Conservation (phyloP, 768 basidiomycete genomes). For the Boletellus sp. region DNA sequence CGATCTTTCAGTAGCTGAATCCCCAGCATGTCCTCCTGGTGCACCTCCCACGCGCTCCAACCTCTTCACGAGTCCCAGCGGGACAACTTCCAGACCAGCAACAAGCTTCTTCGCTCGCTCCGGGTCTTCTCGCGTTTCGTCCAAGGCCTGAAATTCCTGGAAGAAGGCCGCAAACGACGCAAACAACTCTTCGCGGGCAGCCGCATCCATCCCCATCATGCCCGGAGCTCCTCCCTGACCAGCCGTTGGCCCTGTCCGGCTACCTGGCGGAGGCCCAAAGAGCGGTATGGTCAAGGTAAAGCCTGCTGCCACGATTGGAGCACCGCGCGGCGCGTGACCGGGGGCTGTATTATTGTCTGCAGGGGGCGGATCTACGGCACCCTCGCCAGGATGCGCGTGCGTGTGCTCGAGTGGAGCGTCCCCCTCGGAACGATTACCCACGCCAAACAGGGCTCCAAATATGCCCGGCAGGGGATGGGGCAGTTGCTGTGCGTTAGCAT, state of each 20-base stretch:
- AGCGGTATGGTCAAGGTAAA: slow-evolving; percentile 37
- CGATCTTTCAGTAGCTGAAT: slow-evolving; percentile 32
- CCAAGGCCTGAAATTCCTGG: slow-evolving; percentile 26
- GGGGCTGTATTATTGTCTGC: slow-evolving; percentile 22
- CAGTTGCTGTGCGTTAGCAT: slow-evolving; percentile 20
- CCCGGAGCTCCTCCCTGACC: slow-evolving; percentile 9
- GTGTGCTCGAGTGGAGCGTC: slow-evolving; percentile 20
- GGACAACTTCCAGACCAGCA: slow-evolving; percentile 62
- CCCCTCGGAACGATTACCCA: slow-evolving; percentile 11
- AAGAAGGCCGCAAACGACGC: slow-evolving; percentile 27
- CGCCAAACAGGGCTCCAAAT: slow-evolving; percentile 27
- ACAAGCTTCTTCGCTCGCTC: slow-evolving; percentile 63
- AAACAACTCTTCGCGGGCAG: slow-evolving; percentile 22
- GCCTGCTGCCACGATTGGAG: slow-evolving; percentile 26
- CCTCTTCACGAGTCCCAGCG: slow-evolving; percentile 60
- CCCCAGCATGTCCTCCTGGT: slow-evolving; percentile 31
- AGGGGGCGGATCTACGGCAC: slow-evolving; percentile 12
- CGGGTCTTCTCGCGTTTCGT: slow-evolving; percentile 54
- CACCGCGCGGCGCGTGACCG: slow-evolving; percentile 19
- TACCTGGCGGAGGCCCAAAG: slow-evolving; percentile 19
- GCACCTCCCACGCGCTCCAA: slow-evolving; percentile 49
- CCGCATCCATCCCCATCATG: slow-evolving; percentile 16
- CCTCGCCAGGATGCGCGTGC: slow-evolving; percentile 29
- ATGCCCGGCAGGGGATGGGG: slow-evolving; percentile 17
- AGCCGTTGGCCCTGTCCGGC: slow-evolving; percentile 2